Evolutionary conservation across 2,329 filamentous ascomycete species (phyloP).

Genomic region (Claviceps pusilla): DNA sequence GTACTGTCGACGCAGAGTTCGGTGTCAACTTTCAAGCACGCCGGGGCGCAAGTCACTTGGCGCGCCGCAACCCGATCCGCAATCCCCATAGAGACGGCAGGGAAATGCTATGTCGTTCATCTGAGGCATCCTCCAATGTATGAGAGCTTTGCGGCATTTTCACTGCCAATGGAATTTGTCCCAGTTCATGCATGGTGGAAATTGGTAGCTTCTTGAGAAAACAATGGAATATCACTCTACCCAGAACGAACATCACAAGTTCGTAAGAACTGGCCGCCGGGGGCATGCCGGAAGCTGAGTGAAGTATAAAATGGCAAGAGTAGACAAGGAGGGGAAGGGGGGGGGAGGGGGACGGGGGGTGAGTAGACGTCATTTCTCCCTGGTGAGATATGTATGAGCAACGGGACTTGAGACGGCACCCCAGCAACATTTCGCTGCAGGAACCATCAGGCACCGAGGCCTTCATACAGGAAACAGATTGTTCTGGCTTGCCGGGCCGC

Average conservation of each 20-base stretch:
- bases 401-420: conserved; percentile 1
- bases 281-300: neutral
- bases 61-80: neutral
- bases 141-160: neutral
- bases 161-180: neutral
- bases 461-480: neutral
- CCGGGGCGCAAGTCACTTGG: neutral
- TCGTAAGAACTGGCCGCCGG: neutral
- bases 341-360: too few species aligned
- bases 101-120: neutral
- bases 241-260: neutral
- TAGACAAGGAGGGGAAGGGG: neutral
- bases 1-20: conserved; percentile 1
- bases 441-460: neutral
- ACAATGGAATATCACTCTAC: neutral
- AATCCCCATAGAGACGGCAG: neutral
- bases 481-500: neutral
- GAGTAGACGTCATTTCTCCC: conserved; percentile 1
- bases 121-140: neutral
- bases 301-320: neutral
- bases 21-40: neutral
- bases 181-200: neutral
- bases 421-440: conserved; percentile 1
- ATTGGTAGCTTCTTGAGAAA: neutral
- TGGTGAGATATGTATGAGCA: neutral